Conservation (phyloP, 2,329 filamentous ascomycete species). For the Cladosporium velox region DNA sequence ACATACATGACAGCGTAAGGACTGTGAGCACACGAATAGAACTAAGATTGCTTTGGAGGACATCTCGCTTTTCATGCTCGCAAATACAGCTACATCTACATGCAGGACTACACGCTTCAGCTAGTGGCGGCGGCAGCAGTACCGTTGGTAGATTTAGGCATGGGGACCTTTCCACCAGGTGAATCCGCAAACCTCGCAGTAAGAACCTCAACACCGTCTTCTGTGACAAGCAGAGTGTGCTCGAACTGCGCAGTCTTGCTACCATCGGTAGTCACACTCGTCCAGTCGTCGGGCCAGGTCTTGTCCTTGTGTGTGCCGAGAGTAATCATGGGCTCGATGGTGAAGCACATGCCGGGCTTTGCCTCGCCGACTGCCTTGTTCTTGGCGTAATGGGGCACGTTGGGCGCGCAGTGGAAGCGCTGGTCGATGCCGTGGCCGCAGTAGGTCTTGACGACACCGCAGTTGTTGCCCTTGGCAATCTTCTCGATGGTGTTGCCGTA, state of each 20-base stretch:
- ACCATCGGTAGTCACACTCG: constrained; percentile 85
- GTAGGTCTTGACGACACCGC: constrained; percentile 90
- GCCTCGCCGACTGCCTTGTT: constrained; percentile 93
- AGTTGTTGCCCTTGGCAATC: constrained; percentile 78
- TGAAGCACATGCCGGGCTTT: constrained; percentile 95
- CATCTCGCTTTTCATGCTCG: neutral
- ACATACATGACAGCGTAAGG: neutral
- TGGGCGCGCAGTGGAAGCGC: constrained; percentile 87
- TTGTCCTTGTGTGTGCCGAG: constrained; percentile 85
- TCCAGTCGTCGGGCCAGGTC: constrained; percentile 98
- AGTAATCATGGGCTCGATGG: constrained; percentile 96
- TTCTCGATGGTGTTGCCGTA: constrained; percentile 94
- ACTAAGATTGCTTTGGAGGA: neutral
- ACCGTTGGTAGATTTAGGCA: constrained; percentile 18
- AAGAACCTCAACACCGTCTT: constrained; percentile 75
- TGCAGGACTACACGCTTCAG: neutral
- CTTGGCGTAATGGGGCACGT: constrained; percentile 93
- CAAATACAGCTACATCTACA: constrained; percentile 7
- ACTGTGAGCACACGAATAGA: neutral
- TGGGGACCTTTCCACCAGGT: constrained; percentile 60
- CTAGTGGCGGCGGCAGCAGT: neutral
- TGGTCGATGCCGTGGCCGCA: constrained; percentile 92
- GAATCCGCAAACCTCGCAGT: constrained; percentile 71
- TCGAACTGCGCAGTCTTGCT: constrained; percentile 89
- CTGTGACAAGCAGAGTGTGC: constrained; percentile 77